Percentiles rank a stretch among this genome's conserved stretches.
Evolutionary conservation across 768 basidiomycete genomes (phyloP).

Genomic region (Hydnomerulius pinastri): DNA sequence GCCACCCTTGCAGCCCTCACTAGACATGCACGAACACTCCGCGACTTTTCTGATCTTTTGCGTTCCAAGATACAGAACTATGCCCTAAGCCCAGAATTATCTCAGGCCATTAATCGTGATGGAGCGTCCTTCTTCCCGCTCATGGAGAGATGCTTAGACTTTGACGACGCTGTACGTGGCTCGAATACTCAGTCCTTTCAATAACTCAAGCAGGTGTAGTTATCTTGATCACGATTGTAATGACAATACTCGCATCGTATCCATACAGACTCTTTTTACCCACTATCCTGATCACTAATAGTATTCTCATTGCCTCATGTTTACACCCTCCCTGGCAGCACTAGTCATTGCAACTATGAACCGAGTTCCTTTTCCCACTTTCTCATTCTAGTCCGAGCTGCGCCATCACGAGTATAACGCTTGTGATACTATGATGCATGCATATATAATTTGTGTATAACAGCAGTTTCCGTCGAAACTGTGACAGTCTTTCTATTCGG

Average conservation of each 20-base stretch:
- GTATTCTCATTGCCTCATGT: too few relatives aligned
- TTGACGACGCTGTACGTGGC: slow-evolving; percentile 18
- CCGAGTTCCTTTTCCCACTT: too few relatives aligned
- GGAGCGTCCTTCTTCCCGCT: slow-evolving; percentile 21
- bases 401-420: too few relatives aligned
- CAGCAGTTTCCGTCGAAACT: not conserved
- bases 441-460: not conserved
- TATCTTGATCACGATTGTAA: not conserved
- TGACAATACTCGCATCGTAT: too few relatives aligned
- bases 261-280: too few relatives aligned
- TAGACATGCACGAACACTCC: slow-evolving; percentile 15
- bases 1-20: not conserved
- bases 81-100: slow-evolving; percentile 14
- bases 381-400: too few relatives aligned
- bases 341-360: too few relatives aligned
- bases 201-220: too few relatives aligned
- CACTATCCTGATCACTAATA: too few relatives aligned
- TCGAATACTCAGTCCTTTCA: not conserved
- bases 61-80: slow-evolving; percentile 9
- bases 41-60: slow-evolving; percentile 17
- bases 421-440: too few relatives aligned
- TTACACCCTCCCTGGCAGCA: too few relatives aligned
- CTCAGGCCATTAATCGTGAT: slow-evolving; percentile 23
- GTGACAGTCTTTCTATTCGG: not conserved
- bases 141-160: slow-evolving; percentile 21